A percentile compares a stretch with the other conserved stretches of the same genome.
Evolutionary conservation across 2,329 filamentous ascomycete genomes (phyloP).

Genomic region (Microcyclospora pomicola): DNA sequence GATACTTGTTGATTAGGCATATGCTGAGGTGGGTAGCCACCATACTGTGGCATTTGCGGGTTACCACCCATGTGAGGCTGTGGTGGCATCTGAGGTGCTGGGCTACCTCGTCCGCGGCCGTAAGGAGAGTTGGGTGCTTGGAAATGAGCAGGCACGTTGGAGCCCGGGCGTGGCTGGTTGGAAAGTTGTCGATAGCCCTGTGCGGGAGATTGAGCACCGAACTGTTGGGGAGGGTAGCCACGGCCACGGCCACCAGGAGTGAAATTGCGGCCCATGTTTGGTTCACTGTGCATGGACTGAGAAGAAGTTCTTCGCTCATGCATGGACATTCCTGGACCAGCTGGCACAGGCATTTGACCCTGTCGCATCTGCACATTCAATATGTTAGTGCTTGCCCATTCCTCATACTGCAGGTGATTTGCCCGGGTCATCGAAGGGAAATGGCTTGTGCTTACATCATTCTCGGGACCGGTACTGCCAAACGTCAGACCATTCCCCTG

Average conservation of each 20-base stretch:
- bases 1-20: constrained; percentile 49
- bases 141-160: constrained; percentile 34
- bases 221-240: constrained; percentile 37
- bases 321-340: constrained; percentile 45
- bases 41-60: constrained; percentile 45
- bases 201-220: constrained; percentile 41
- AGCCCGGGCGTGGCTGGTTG: constrained; percentile 34
- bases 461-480: constrained; percentile 69
- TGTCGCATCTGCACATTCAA: constrained; percentile 12
- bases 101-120: constrained; percentile 40
- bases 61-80: constrained; percentile 31
- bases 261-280: constrained; percentile 36
- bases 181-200: constrained; percentile 38
- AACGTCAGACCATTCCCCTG: constrained; percentile 62
- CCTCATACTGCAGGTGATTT: no score
- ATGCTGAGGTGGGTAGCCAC: constrained; percentile 41
- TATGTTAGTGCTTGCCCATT: no score
- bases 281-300: constrained; percentile 66
- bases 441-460: constrained; percentile 49
- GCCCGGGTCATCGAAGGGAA: no score
- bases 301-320: constrained; percentile 80
- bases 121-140: constrained; percentile 27
- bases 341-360: constrained; percentile 20
- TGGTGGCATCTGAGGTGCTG: constrained; percentile 42
- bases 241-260: constrained; percentile 36